A percentile compares a stretch with the other conserved stretches of the same genome.
Evolutionary conservation across 345 rosid species (phyloP).

Genomic region (Eucalyptus marginata): DNA sequence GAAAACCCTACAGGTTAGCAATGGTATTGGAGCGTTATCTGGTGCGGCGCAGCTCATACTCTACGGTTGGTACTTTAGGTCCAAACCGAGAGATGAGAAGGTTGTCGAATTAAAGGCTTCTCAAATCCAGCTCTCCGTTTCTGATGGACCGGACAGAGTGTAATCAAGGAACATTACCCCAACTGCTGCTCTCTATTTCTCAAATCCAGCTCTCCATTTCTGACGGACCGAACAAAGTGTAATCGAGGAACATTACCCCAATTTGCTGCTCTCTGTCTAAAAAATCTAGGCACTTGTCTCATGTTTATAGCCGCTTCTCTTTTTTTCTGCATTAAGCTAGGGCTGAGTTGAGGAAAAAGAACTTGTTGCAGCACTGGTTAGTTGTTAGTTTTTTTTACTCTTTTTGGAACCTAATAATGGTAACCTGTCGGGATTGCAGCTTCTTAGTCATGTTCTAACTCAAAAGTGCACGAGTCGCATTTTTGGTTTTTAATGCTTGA

Average conservation of each 20-base stretch:
- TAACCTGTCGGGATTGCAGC: background rate
- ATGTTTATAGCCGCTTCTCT: background rate
- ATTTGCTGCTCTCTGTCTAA: background rate
- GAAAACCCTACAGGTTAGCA: constrained; percentile 30
- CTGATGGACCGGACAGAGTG: background rate
- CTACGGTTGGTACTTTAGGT: constrained; percentile 15
- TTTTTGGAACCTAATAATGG: background rate
- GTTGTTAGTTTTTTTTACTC: background rate
- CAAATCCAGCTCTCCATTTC: constrained; percentile 15
- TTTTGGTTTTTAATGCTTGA: too few species aligned
- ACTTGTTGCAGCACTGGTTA: background rate
- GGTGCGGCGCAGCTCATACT: constrained; percentile 26
- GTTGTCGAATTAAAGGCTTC: constrained; percentile 2
- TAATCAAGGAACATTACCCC: background rate
- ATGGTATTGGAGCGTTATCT: constrained; percentile 39
- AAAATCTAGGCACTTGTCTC: background rate
- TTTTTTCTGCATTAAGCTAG: background rate
- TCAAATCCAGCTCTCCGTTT: constrained; percentile 15
- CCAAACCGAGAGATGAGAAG: constrained; percentile 12
- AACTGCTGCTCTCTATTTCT: background rate
- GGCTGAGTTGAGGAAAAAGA: background rate
- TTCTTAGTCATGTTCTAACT: background rate
- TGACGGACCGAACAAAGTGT: background rate
- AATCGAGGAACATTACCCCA: background rate
- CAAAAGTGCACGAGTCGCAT: too few species aligned